phyloP scores from a whole-genome alignment of 2,329 filamentous ascomycete species.

The Pseudocercospora ulei region DNA sequence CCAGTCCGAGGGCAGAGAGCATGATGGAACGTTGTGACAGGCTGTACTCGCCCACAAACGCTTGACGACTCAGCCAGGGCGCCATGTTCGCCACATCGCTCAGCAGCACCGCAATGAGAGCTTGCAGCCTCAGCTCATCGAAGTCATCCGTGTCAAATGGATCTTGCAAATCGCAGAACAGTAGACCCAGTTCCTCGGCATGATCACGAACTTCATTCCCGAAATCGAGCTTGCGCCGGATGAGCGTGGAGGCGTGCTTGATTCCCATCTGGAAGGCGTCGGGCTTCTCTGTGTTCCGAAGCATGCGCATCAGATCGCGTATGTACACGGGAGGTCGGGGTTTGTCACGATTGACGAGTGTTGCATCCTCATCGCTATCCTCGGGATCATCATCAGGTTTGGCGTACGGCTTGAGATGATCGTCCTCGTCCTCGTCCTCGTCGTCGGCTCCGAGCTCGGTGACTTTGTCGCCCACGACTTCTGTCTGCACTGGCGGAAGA shows the following conservation, averaged over 20 bases:
- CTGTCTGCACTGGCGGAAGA: constrained; percentile 27
- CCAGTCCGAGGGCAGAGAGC: constrained; percentile 70
- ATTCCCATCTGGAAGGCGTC: constrained; percentile 76
- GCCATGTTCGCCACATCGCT: constrained; percentile 68
- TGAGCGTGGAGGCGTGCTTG: constrained; percentile 64
- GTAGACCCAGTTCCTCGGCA: constrained; percentile 64
- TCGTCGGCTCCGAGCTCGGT: constrained; percentile 29
- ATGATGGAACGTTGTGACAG: constrained; percentile 72
- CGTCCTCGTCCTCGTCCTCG: constrained; percentile 44
- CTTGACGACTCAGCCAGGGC: constrained; percentile 71
- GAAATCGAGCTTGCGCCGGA: constrained; percentile 78
- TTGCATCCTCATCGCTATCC: constrained; percentile 89
- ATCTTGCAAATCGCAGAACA: constrained; percentile 72
- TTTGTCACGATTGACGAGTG: constrained; percentile 72
- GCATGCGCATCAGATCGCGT: constrained; percentile 66
- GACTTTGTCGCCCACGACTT: constrained; percentile 31
- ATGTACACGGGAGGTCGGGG: constrained; percentile 81
- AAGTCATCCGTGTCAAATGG: constrained; percentile 75
- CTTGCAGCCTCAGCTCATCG: constrained; percentile 62
- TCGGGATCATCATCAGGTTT: constrained; percentile 83
- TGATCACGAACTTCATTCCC: constrained; percentile 82
- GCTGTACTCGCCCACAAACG: constrained; percentile 88
- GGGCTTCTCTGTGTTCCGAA: constrained; percentile 72
- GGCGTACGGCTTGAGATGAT: constrained; percentile 64
- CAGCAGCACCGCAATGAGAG: constrained; percentile 70